A percentile compares a stretch with the other conserved stretches of the same genome.
phyloP scores from a whole-genome alignment of 805 yeast species.

The Teunomyces cretensis region DNA sequence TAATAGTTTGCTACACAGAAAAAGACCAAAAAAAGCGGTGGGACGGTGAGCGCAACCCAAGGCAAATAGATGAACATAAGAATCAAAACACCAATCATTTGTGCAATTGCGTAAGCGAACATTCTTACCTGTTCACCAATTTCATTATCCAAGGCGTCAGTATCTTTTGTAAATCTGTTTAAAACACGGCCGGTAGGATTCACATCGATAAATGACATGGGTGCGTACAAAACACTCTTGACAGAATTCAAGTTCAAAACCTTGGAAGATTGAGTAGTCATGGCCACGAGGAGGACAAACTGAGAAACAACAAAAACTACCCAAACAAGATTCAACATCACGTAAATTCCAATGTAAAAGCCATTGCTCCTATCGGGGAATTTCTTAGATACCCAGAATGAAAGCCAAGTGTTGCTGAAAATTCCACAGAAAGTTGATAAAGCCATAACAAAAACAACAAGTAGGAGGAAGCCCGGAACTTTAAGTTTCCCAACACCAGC shows the following conservation, averaged over 20 bases:
- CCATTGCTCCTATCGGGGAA: conserved; percentile 47
- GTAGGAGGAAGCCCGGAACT: conserved; percentile 6
- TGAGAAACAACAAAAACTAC: conserved; percentile 42
- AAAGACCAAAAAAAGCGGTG: conserved; percentile 49
- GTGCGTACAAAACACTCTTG: conserved; percentile 62
- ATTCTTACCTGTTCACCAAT: conserved; percentile 66
- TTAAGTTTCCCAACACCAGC: conserved; percentile 14
- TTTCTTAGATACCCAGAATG: conserved; percentile 21
- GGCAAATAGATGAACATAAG: conserved; percentile 69
- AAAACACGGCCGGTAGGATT: conserved; percentile 86
- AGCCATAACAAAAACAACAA: conserved; percentile 1
- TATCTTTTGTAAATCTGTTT: conserved; percentile 84
- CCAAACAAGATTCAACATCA: conserved; percentile 54
- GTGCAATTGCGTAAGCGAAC: conserved; percentile 52
- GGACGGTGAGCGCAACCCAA: conserved; percentile 66
- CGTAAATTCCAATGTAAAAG: conserved; percentile 73
- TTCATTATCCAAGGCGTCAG: conserved; percentile 80
- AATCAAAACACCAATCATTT: conserved; percentile 60
- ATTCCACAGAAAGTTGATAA: conserved; percentile 16
- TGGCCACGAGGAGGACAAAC: conserved; percentile 47
- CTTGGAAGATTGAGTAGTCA: conserved; percentile 53
- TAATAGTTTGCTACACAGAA: conserved; percentile 51
- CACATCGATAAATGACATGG: conserved; percentile 80
- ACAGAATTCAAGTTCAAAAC: conserved; percentile 61
- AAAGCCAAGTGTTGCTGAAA: conserved; percentile 23